phyloP scores from a whole-genome alignment of 257 asterid genomes.

The Ocimum tenuiflorum region DNA sequence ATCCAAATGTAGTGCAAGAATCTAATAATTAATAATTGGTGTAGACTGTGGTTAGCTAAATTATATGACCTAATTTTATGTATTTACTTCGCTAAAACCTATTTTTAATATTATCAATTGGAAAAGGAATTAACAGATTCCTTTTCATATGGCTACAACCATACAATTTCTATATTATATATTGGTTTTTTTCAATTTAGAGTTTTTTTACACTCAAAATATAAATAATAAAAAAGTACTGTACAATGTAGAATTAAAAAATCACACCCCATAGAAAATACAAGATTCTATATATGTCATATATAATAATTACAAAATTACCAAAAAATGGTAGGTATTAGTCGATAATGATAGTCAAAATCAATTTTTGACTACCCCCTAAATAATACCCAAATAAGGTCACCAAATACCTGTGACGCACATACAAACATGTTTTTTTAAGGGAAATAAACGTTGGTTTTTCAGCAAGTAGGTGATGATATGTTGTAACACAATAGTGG shows the following conservation, averaged over 20 bases:
- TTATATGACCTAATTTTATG: conserved; percentile 28
- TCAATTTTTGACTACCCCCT: conserved; percentile 33
- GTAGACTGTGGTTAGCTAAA: conserved; percentile 7
- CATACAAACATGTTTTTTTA: not conserved
- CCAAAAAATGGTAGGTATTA: conserved; percentile 37
- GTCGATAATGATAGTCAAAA: conserved; percentile 65
- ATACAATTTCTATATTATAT: not conserved
- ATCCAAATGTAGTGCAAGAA: not conserved
- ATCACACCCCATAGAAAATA: not conserved
- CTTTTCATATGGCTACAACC: conserved; percentile 8
- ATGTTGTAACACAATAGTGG: not conserved
- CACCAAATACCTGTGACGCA: conserved; percentile 36
- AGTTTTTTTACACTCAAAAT: not conserved
- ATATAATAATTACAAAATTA: not conserved
- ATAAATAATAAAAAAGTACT: not conserved
- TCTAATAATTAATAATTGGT: not conserved
- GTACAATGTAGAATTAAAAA: not conserved
- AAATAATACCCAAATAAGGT: conserved; percentile 28
- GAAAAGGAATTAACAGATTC: conserved; percentile 10
- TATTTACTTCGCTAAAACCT: conserved; percentile 18
- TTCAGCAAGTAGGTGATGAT: too few relatives aligned
- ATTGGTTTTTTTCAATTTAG: not conserved
- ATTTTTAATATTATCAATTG: not conserved
- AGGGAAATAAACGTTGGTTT: too few relatives aligned
- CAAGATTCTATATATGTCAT: not conserved